A percentile compares a stretch with the other conserved stretches of the same genome.
Evolutionary conservation across 2,329 filamentous ascomycete species (phyloP).

Genomic region (Botrytis fabae): DNA sequence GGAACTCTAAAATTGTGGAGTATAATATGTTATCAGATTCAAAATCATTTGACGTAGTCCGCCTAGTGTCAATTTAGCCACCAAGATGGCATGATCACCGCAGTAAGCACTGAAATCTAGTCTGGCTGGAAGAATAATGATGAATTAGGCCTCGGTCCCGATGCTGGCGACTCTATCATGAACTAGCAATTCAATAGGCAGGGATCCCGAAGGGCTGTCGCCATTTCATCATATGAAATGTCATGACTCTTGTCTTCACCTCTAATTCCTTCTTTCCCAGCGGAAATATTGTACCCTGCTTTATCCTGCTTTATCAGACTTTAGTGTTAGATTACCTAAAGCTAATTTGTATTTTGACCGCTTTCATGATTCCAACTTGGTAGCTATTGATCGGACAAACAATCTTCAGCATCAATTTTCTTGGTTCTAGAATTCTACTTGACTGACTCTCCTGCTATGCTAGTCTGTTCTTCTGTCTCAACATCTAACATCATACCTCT

Average conservation of each 20-base stretch:
- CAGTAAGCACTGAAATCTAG: not conserved
- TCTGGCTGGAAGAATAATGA: not conserved
- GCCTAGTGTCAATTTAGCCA: not conserved
- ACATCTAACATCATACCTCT: not conserved
- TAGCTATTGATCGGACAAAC: not conserved
- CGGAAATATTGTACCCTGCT: not conserved
- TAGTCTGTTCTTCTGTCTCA: not conserved
- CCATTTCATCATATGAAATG: not conserved
- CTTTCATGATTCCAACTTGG: not conserved
- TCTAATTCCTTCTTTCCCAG: not conserved
- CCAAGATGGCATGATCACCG: not conserved
- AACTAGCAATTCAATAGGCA: not conserved
- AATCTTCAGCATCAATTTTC: not conserved
- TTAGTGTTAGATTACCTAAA: constrained; percentile 3
- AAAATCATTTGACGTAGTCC: constrained; percentile 5
- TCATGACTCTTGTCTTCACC: not conserved
- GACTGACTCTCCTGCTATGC: not conserved
- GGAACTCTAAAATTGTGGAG: not conserved
- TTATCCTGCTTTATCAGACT: constrained; percentile 1
- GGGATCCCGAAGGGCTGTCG: not conserved
- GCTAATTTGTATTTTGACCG: not conserved
- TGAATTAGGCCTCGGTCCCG: not conserved
- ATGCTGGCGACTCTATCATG: not conserved
- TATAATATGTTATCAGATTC: constrained; percentile 15
- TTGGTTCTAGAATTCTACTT: not conserved